These are phyloP conservation scores for Leishmania arabica DNA, from an alignment of 208 protist species.

Conservation along the genomic window DNA sequence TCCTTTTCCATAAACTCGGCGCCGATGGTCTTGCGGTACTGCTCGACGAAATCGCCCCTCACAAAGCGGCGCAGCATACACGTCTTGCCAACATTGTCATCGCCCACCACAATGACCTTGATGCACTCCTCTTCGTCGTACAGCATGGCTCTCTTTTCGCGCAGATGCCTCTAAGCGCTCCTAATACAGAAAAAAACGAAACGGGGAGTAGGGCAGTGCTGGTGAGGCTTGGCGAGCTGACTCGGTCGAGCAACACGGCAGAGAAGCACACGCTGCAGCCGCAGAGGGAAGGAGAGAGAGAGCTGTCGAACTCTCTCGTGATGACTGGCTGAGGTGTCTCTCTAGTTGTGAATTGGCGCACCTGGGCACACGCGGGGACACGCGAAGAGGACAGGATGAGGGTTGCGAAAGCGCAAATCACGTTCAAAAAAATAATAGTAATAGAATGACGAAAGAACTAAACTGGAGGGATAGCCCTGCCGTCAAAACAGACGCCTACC, in stretches of 20 bases:
- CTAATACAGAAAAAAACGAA: neutral
- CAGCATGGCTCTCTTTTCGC: conserved; percentile 28
- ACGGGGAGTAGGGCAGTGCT: neutral
- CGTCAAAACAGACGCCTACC: neutral
- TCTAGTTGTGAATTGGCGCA: neutral
- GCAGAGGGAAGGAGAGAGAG: neutral
- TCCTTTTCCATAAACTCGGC: conserved; percentile 95
- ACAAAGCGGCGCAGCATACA: conserved; percentile 92
- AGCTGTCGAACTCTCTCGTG: neutral
- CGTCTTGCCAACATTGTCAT: conserved; percentile 95
- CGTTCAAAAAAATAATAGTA: neutral
- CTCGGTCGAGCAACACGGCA: neutral
- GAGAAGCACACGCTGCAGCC: neutral
- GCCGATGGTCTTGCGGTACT: conserved; percentile 94
- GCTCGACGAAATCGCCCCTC: conserved; percentile 87
- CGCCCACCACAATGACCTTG: conserved; percentile 96
- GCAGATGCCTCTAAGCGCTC: neutral
- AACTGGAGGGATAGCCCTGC: neutral
- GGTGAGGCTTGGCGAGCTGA: neutral
- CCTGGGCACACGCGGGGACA: neutral
- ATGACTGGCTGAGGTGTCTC: neutral
- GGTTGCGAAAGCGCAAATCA: neutral
- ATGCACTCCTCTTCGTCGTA: conserved; percentile 70
- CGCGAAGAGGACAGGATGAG: neutral
- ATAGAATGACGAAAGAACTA: neutral